These are phyloP conservation scores for Dalbergia cochinchinensis DNA, from an alignment of 306 rosid species.

Conservation along the genomic window DNA sequence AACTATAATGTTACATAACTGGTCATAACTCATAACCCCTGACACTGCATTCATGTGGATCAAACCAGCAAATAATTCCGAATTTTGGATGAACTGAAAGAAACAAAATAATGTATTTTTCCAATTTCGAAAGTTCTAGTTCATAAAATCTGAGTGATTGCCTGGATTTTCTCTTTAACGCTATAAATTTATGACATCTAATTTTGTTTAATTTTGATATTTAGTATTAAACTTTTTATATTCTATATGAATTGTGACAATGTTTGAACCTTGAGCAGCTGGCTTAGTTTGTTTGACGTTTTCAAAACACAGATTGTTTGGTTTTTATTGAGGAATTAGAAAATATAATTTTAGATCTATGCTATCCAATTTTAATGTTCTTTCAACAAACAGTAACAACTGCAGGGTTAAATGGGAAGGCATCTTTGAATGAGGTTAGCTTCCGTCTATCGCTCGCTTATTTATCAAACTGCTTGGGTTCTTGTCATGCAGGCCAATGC, in stretches of 20 bases:
- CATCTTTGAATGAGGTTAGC: too few relatives aligned
- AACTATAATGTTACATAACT: not conserved
- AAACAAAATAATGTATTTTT: not conserved
- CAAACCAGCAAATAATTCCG: not conserved
- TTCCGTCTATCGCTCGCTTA: not conserved
- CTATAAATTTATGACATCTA: not conserved
- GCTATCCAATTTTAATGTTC: not conserved
- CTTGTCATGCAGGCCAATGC: conserved; percentile 56
- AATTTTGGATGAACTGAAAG: not conserved
- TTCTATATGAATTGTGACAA: conserved; percentile 5
- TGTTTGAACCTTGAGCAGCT: not conserved
- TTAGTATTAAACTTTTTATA: not conserved
- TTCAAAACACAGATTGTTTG: not conserved
- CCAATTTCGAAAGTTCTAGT: not conserved
- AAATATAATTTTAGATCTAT: conserved; percentile 9
- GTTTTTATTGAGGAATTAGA: not conserved
- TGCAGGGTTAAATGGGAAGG: too few relatives aligned
- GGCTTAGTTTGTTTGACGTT: too few relatives aligned
- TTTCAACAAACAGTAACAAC: too few relatives aligned
- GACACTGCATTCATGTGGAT: not conserved
- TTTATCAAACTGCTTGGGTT: conserved; percentile 2
- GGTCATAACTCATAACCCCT: not conserved
- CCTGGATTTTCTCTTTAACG: not conserved
- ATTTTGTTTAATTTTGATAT: conserved; percentile 15
- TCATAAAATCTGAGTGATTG: not conserved